phyloP scores from a whole-genome alignment of 2,329 filamentous ascomycete species.

The Monosporascus sp. region DNA sequence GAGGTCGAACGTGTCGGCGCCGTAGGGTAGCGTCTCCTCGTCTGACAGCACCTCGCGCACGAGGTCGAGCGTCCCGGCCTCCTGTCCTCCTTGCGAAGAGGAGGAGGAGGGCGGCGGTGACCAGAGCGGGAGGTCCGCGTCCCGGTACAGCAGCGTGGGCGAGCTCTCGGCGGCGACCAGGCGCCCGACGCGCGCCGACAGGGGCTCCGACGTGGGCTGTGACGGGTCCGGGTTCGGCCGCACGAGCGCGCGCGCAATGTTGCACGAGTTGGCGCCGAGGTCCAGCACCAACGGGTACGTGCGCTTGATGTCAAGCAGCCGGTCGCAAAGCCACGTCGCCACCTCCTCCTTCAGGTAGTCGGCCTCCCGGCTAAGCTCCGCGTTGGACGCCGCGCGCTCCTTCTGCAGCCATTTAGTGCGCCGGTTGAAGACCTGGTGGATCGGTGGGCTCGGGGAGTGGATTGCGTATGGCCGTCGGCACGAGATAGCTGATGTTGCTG shows the following conservation, averaged over 20 bases:
- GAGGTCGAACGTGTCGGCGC: conserved; percentile 74
- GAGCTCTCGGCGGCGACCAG: conserved; percentile 82
- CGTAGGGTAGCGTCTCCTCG: conserved; percentile 71
- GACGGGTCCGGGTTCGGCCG: conserved; percentile 56
- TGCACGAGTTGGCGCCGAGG: conserved; percentile 92
- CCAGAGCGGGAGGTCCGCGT: conserved; percentile 66
- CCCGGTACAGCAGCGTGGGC: conserved; percentile 69
- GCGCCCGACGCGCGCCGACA: conserved; percentile 65
- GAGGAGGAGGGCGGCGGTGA: no score
- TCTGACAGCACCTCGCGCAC: conserved; percentile 69
- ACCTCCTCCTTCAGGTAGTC: conserved; percentile 96
- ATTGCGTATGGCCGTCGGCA: conserved; percentile 63
- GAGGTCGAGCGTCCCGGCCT: conserved; percentile 46
- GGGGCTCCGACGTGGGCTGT: conserved; percentile 56
- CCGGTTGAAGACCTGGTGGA: conserved; percentile 87
- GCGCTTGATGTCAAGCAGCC: conserved; percentile 89
- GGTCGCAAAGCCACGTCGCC: conserved; percentile 75
- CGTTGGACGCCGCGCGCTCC: conserved; percentile 71
- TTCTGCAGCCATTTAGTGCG: conserved; percentile 86
- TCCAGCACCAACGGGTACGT: conserved; percentile 80
- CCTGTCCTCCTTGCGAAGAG: no score
- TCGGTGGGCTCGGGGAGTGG: conserved; percentile 69
- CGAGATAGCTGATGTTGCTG: conserved; percentile 4
- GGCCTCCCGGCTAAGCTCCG: conserved; percentile 67
- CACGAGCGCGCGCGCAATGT: conserved; percentile 78